Percentiles rank a stretch among this genome's conserved stretches.
These are phyloP conservation scores for Beauveria sp. DNA, from an alignment of 2,329 filamentous ascomycete genomes.

Conservation along the genomic window DNA sequence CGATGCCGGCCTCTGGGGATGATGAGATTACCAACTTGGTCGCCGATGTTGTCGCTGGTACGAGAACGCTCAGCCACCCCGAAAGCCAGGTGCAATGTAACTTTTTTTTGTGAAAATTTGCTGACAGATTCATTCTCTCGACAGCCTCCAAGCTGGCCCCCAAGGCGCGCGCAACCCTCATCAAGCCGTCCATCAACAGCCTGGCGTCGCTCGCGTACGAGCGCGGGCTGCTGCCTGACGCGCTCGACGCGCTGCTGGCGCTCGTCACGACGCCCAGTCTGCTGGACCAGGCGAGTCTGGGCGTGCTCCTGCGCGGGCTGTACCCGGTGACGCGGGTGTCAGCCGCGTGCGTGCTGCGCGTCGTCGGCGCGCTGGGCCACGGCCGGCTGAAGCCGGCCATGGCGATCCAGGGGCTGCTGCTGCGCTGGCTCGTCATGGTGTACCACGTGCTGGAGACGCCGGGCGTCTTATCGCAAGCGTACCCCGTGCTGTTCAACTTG, in stretches of 20 bases:
- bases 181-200: slow-evolving; percentile 57
- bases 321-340: slow-evolving; percentile 65
- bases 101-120: background rate
- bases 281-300: slow-evolving; percentile 69
- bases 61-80: background rate
- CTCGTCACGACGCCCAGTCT: slow-evolving; percentile 58
- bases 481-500: slow-evolving; percentile 71
- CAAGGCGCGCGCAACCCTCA: slow-evolving; percentile 55
- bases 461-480: slow-evolving; percentile 57
- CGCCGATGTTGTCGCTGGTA: slow-evolving; percentile 25
- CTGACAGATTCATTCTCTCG: background rate
- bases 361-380: slow-evolving; percentile 69
- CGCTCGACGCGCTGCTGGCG: slow-evolving; percentile 56
- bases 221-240: slow-evolving; percentile 54
- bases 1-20: slow-evolving; percentile 19
- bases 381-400: slow-evolving; percentile 68
- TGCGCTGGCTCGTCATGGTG: slow-evolving; percentile 73
- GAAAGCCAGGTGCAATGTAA: background rate
- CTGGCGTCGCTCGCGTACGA: slow-evolving; percentile 59
- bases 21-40: slow-evolving; percentile 28
- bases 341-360: slow-evolving; percentile 50
- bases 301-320: slow-evolving; percentile 61
- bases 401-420: slow-evolving; percentile 59
- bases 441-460: slow-evolving; percentile 63
- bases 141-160: slow-evolving; percentile 52